These are phyloP conservation scores for Pseudozyma flocculosa DNA, from an alignment of 1,284 basidiomycete genomes.

Conservation along the genomic window DNA sequence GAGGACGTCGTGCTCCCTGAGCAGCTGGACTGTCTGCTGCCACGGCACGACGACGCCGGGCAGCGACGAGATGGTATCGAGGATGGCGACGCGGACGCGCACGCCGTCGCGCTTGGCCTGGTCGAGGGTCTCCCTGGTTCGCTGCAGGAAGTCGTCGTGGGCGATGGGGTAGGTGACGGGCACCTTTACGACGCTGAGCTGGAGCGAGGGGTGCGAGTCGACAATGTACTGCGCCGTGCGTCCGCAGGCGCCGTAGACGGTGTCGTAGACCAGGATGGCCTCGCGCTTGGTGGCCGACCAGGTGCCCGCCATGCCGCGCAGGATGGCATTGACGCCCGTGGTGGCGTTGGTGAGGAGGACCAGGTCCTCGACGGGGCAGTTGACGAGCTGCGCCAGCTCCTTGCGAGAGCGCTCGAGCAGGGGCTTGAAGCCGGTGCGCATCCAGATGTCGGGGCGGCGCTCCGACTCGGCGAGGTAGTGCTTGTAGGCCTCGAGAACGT, in stretches of 20 bases:
- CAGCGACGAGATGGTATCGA: conserved; percentile 72
- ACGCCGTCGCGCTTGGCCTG: conserved; percentile 59
- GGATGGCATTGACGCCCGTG: conserved; percentile 49
- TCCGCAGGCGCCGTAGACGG: conserved; percentile 52
- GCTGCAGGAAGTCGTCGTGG: conserved; percentile 51
- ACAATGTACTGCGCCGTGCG: conserved; percentile 48
- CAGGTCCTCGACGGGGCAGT: conserved; percentile 29
- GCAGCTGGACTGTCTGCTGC: conserved; percentile 66
- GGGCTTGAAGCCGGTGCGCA: conserved; percentile 15
- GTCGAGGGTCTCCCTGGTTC: conserved; percentile 19
- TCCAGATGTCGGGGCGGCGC: conserved; percentile 16
- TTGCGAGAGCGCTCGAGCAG: conserved; percentile 10
- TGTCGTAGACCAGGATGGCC: conserved; percentile 40
- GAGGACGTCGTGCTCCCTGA: conserved; percentile 42
- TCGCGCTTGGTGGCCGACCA: conserved; percentile 42
- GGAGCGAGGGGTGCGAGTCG: conserved; percentile 37
- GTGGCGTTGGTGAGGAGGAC: conserved; percentile 56
- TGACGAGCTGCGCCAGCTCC: conserved; percentile 12
- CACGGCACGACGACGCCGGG: conserved; percentile 78
- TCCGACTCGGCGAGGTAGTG: conserved; percentile 18
- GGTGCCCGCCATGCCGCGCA: conserved; percentile 34
- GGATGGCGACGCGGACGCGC: conserved; percentile 76
- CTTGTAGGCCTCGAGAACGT: conserved; percentile 16
- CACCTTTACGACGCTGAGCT: conserved; percentile 45
- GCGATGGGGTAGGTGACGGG: conserved; percentile 44